A percentile compares a stretch with the other conserved stretches of the same genome.
These are phyloP conservation scores for Ensete glaucum DNA, from an alignment of 176 grass and related monocot species.

Conservation along the genomic window DNA sequence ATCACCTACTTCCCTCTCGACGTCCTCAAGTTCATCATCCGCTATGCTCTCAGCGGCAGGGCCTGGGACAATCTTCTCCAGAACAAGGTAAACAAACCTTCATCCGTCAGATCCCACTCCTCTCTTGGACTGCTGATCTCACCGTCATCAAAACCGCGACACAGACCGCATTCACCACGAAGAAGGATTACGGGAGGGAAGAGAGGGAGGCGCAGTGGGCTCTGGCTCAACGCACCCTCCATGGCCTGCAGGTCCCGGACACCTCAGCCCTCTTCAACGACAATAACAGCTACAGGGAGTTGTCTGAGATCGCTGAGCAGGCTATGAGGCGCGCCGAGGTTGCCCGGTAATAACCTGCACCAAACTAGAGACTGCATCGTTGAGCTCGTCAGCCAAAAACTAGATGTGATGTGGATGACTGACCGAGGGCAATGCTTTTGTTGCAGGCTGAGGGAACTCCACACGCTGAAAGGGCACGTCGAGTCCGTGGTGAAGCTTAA, in stretches of 20 bases:
- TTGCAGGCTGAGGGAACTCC: slow-evolving; percentile 34
- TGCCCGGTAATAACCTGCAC: slow-evolving; percentile 26
- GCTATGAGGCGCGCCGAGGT: slow-evolving; percentile 76
- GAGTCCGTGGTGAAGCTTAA: slow-evolving; percentile 34
- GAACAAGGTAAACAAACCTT: slow-evolving; percentile 33
- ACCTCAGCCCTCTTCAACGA: slow-evolving; percentile 35
- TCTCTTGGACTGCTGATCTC: not conserved
- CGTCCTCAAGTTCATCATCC: slow-evolving; percentile 85
- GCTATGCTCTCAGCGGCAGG: slow-evolving; percentile 70
- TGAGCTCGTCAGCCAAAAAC: not conserved
- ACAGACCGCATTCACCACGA: slow-evolving; percentile 68
- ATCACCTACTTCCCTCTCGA: slow-evolving; percentile 87
- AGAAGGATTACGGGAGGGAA: slow-evolving; percentile 63
- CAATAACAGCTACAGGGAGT: slow-evolving; percentile 47
- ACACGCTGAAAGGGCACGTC: slow-evolving; percentile 32
- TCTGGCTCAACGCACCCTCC: slow-evolving; percentile 64
- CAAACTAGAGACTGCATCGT: not conserved
- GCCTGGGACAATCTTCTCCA: slow-evolving; percentile 71
- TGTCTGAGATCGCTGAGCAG: slow-evolving; percentile 87
- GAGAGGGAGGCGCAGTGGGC: slow-evolving; percentile 94
- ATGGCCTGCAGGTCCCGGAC: slow-evolving; percentile 45
- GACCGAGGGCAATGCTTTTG: not conserved
- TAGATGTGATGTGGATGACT: not conserved
- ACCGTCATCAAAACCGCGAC: not conserved
- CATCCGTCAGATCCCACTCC: not conserved